Evolutionary conservation across 2,329 filamentous ascomycete species (phyloP), one percentile per base, ranked within the genome.

Genomic region (Colletotrichum brevisporum): DNA sequence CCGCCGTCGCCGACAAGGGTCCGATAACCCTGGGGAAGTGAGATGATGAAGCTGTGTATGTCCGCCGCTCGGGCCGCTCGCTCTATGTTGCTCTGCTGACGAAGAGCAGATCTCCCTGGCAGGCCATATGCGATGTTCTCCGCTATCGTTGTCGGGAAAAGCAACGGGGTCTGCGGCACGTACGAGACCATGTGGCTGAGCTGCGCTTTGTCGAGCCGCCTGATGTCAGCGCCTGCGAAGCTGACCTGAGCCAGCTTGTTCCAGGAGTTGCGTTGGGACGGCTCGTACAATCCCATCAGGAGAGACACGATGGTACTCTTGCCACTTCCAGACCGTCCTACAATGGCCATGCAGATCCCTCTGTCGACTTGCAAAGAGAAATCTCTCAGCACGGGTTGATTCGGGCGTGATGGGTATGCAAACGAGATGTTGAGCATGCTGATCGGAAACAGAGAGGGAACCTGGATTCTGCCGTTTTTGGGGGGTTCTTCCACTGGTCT

Each of bases 101-200:
- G 83, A 18, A 88, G 80, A 0, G 85, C 82, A 0, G 88, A 91
- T 4, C 80, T 77, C 2, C 85, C 81, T 0, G 86, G 82, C 0
- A 97, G 82, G 0, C 94, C 94, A 76, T 98, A 98, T 3, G 84
- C 82, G 64, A 98, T 97, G 75, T 98, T 98, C 8, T 91, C 90
- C 0, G 88, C 87, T 45, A 98, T 89, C 0, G 91, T 91, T 21
- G 87, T 86, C 0, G 94, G 93, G 78, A 98, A 97, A 2, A 98
- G 84, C 50, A 90, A 89, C 0, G 94, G 91, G 2, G 84, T 82
- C 77, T 95, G 93, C 0, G 91, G 85, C 2, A 95, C 92, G 71
- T 92, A 88, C 4, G 89, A 88, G 69, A 94, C 88, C 64, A 84
- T 84, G 2, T 83, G 83, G 41, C 91, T 89, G 3, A 95, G 81